These are phyloP conservation scores for Sonneratia caseolaris DNA, from an alignment of 345 rosid genomes.

Conservation along the genomic window DNA sequence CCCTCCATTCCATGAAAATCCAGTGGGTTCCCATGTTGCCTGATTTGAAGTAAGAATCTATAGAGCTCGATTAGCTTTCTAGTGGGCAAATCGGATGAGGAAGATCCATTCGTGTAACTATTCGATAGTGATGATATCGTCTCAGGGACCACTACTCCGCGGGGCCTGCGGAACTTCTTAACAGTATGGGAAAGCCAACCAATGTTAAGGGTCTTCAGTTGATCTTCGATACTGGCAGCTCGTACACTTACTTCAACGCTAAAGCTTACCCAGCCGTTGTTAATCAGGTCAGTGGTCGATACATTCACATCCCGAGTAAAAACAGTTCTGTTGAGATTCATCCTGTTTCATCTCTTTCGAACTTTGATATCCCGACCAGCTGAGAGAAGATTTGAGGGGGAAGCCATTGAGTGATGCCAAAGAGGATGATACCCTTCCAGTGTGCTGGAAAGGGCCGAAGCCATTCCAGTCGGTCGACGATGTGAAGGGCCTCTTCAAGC, in stretches of 20 bases:
- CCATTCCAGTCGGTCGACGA: conserved; percentile 40
- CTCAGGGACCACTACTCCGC: conserved; percentile 54
- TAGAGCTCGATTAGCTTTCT: background rate
- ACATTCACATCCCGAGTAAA: background rate
- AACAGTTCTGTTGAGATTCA: background rate
- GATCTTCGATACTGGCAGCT: conserved; percentile 84
- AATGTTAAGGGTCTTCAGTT: conserved; percentile 44
- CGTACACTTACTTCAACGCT: conserved; percentile 64
- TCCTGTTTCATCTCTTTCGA: background rate
- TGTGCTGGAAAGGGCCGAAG: conserved; percentile 80
- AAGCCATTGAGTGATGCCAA: conserved; percentile 38
- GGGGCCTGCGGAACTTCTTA: conserved; percentile 64
- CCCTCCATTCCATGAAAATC: background rate
- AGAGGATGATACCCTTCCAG: conserved; percentile 51
- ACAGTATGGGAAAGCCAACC: conserved; percentile 35
- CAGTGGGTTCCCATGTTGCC: background rate
- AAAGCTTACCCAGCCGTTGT: conserved; percentile 36
- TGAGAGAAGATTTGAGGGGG: conserved; percentile 34
- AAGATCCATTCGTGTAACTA: background rate
- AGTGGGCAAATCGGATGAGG: background rate
- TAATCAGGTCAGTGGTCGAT: conserved; percentile 33
- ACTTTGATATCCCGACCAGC: conserved; percentile 14
- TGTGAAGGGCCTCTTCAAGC: conserved; percentile 49
- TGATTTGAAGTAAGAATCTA: too few relatives aligned
- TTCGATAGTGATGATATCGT: background rate